Conservation (phyloP, 495 filamentous ascomycete species). For the Aspergillus steynii region DNA sequence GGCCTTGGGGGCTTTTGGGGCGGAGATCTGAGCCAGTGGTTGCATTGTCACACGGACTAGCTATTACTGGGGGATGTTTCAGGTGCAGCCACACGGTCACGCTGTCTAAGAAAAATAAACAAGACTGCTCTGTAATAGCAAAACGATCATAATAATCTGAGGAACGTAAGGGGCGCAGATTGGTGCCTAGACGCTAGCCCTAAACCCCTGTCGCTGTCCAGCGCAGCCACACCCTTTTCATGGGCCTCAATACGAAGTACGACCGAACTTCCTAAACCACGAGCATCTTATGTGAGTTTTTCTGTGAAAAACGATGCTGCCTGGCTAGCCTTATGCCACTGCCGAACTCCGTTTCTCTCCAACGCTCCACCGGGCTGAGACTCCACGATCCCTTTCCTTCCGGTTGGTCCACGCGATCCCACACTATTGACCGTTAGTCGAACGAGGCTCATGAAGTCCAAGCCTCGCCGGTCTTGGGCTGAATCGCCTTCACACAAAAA, state of each 20-base stretch:
- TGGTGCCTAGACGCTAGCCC: background rate
- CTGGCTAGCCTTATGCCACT: constrained; percentile 6
- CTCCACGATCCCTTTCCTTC: constrained; percentile 1
- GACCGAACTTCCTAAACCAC: background rate
- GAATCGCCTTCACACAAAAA: too few relatives aligned
- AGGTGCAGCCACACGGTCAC: background rate
- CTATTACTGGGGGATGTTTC: background rate
- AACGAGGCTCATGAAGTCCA: background rate
- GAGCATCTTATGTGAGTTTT: background rate
- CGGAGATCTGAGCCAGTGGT: too few relatives aligned
- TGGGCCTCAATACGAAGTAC: background rate
- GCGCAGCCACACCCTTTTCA: background rate
- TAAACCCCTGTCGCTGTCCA: background rate
- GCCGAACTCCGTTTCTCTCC: constrained; percentile 1
- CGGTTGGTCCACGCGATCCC: constrained; percentile 10
- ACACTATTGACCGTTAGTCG: background rate
- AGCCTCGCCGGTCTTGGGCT: background rate
- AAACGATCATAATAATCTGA: background rate
- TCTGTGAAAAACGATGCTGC: constrained; percentile 1
- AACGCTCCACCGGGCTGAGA: background rate
- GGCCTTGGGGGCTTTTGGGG: background rate
- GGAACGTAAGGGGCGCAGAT: background rate
- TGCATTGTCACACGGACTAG: background rate
- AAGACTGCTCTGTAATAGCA: too few relatives aligned
- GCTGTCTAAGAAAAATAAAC: too few relatives aligned